These are phyloP conservation scores for Amauroascus niger DNA, from an alignment of 2,329 filamentous ascomycete species.

Conservation along the genomic window DNA sequence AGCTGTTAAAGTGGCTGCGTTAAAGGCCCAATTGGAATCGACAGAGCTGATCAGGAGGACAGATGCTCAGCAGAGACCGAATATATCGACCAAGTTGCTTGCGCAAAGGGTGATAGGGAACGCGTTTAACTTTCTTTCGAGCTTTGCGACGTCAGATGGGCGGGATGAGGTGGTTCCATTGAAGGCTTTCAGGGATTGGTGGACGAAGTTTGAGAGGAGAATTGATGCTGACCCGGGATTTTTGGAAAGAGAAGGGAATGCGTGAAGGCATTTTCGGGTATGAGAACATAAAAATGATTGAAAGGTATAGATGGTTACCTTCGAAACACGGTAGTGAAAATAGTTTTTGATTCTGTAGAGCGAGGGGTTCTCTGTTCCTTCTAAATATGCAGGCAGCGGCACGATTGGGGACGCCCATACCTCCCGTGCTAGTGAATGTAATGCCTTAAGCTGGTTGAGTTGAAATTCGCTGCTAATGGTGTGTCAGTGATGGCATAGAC, in stretches of 20 bases:
- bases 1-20: constrained; percentile 54
- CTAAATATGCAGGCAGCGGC: too few species aligned
- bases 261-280: too few species aligned
- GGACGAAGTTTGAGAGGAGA: constrained; percentile 86
- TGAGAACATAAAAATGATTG: too few species aligned
- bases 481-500: not conserved
- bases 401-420: not conserved
- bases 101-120: constrained; percentile 93
- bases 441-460: not conserved
- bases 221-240: constrained; percentile 81
- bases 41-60: constrained; percentile 26
- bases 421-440: not conserved
- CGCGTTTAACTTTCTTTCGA: constrained; percentile 90
- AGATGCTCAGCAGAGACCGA: constrained; percentile 24
- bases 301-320: too few species aligned
- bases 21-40: constrained; percentile 34
- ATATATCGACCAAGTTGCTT: constrained; percentile 61
- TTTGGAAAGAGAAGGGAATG: constrained; percentile 58
- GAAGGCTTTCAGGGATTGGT: constrained; percentile 94
- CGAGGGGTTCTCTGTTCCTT: too few species aligned
- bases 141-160: constrained; percentile 59
- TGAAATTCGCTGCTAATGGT: not conserved
- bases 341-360: too few species aligned
- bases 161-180: constrained; percentile 79
- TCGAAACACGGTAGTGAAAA: too few species aligned